These are phyloP conservation scores for Trypanosoma caninum DNA, from an alignment of 208 protist species.

Conservation along the genomic window DNA sequence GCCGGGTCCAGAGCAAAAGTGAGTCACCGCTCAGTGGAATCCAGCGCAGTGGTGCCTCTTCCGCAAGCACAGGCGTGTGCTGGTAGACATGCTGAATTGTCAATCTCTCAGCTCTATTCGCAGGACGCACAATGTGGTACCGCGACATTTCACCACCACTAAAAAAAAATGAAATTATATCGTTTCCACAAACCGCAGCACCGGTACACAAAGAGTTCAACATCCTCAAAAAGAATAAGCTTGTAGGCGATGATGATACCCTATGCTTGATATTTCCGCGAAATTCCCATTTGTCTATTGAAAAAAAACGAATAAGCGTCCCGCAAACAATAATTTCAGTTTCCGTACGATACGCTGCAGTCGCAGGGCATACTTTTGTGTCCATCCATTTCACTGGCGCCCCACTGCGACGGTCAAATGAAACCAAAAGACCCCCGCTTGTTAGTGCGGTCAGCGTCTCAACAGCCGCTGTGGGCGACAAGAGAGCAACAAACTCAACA, in stretches of 20 bases:
- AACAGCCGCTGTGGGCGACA: constrained; percentile 21
- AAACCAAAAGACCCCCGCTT: constrained; percentile 53
- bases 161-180: constrained; percentile 27
- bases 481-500: constrained; percentile 48
- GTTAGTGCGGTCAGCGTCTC: constrained; percentile 40
- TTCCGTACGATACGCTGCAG: constrained; percentile 22
- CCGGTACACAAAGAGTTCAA: constrained; percentile 23
- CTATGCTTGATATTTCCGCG: constrained; percentile 56
- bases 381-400: constrained; percentile 85
- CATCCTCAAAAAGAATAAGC: constrained; percentile 19
- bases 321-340: constrained; percentile 59
- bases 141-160: constrained; percentile 28
- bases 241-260: background rate
- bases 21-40: constrained; percentile 5
- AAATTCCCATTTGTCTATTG: constrained; percentile 63
- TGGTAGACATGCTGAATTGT: constrained; percentile 23
- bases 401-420: constrained; percentile 52
- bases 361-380: constrained; percentile 65
- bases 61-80: constrained; percentile 20
- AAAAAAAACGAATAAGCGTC: constrained; percentile 59
- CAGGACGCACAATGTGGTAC: constrained; percentile 10
- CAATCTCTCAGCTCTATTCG: constrained; percentile 1
- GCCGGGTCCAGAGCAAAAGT: constrained; percentile 33
- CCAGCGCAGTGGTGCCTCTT: constrained; percentile 24
- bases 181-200: constrained; percentile 4